Base-by-base conservation (phyloP, 805 yeast species). In the Starmera quercuum region DNA sequence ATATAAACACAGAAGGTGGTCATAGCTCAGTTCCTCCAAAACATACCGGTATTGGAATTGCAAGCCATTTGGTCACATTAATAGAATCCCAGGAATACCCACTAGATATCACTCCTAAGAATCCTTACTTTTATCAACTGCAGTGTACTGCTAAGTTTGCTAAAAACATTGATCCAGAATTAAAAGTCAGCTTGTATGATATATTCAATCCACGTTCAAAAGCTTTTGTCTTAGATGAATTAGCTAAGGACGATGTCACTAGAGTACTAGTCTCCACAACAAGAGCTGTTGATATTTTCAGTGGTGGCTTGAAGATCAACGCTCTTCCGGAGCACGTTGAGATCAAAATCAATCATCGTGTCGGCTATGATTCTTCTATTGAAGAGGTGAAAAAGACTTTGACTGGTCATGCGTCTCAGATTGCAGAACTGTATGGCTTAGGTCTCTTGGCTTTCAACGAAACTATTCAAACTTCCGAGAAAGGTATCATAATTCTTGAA, bases 11-110 rank as follows among this genome's bases (percentile, higher is more conserved):
- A 15, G 73, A 75, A 9, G 94, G 94, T 25, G 94, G 94, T 7
- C 94, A 83, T 51, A 75, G 90, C 1, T 79, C 88, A 7, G 54
- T 69, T n/a, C 92, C 94, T 7, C 90, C 88, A 2, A 79, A 73
- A 30, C 92, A 84, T 49, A 83, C 94, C 6, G 69, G 81, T 4
- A 82, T 85, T 57, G 95, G 92, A 13, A 68, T 84, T 21, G 61
- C 78, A 32, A 64, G 85, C 2, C 75, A 78, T 39, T 60, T 83
- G 33, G 63, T 79, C 12, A 51, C 61, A 8, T 44, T 53, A 17
- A 63, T 83, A 30, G 95, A 85, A 53, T 54, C 56, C 14, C 66
- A 72, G 36, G 78, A 76, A 9, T 59, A 52, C 32, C 40, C 42
- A 19, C 64, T 78, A 2, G 42, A 58, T n/a, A 58, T 83, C 25